A percentile compares a stretch with the other conserved stretches of the same genome.
Evolutionary conservation across 179 eudicot genomes (phyloP).

Genomic region (Sideroxylon spinosum): DNA sequence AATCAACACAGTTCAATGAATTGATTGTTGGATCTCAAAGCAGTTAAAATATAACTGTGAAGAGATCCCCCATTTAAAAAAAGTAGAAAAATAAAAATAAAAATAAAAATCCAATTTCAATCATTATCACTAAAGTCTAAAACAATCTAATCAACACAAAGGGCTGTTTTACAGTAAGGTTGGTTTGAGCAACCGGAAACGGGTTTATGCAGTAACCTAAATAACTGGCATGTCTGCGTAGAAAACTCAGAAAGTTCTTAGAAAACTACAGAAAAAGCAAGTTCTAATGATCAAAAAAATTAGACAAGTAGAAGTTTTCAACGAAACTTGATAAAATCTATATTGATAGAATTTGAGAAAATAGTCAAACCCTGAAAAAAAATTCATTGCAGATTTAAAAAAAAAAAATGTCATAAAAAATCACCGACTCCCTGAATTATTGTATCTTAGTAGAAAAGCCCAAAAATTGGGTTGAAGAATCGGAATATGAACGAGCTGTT

Average conservation of each 20-base stretch:
- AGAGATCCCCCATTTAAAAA: conserved; percentile 19
- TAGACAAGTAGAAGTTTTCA: background rate
- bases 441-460: too few relatives aligned
- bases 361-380: background rate
- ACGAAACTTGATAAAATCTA: background rate
- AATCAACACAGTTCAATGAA: background rate
- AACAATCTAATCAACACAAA: background rate
- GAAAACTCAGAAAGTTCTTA: background rate
- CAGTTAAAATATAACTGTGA: conserved; percentile 14
- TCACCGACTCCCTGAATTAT: background rate
- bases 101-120: background rate
- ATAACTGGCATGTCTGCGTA: too few relatives aligned
- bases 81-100: background rate
- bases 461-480: too few relatives aligned
- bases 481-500: too few relatives aligned
- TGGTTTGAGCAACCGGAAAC: too few relatives aligned
- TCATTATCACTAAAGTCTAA: too few relatives aligned
- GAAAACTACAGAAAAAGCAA: background rate
- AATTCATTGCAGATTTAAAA: background rate
- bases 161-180: background rate
- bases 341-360: background rate
- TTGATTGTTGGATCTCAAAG: background rate
- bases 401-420: background rate
- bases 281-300: background rate
- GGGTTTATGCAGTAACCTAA: too few relatives aligned